phyloP scores from a whole-genome alignment of 225 moss, liverwort and hornwort species.

The Physcomitrium patens region DNA sequence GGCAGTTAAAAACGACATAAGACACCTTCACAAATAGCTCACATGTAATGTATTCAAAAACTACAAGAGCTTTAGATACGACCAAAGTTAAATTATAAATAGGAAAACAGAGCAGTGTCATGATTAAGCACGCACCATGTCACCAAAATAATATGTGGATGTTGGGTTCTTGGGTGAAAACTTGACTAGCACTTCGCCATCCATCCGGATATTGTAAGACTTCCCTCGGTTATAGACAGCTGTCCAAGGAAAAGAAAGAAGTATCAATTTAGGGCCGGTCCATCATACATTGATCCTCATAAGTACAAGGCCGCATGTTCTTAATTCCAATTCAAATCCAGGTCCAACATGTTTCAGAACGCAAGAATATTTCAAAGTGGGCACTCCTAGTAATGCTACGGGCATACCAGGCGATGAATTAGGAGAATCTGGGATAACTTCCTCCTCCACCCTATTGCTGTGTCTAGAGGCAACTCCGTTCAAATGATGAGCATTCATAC shows the following conservation, averaged over 20 bases:
- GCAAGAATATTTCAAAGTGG: not conserved
- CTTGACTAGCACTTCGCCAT: conserved; percentile 88
- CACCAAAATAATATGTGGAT: conserved; percentile 84
- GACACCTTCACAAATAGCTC: not conserved
- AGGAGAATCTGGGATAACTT: conserved; percentile 71
- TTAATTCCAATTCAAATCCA: conserved; percentile 3
- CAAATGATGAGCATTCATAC: conserved; percentile 59
- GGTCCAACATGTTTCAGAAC: not conserved
- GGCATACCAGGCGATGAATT: conserved; percentile 74
- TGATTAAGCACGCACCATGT: conserved; percentile 56
- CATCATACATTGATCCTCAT: not conserved
- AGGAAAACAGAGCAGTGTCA: not conserved
- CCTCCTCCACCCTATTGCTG: conserved; percentile 71
- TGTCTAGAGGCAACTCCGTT: conserved; percentile 56
- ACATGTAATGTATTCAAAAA: not conserved
- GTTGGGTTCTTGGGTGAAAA: conserved; percentile 94
- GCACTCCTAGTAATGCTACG: not conserved
- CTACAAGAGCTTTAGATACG: too few relatives aligned
- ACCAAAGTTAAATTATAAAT: not conserved
- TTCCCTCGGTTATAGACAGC: conserved; percentile 74
- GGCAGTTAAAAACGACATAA: not conserved
- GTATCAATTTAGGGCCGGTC: conserved; percentile 3
- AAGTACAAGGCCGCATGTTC: not conserved
- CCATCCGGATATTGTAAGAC: conserved; percentile 92
- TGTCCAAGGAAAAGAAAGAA: conserved; percentile 33